Evolutionary conservation across 139 green algal genomes (phyloP).

Genomic region (Deuterostichococcus epilithicus): DNA sequence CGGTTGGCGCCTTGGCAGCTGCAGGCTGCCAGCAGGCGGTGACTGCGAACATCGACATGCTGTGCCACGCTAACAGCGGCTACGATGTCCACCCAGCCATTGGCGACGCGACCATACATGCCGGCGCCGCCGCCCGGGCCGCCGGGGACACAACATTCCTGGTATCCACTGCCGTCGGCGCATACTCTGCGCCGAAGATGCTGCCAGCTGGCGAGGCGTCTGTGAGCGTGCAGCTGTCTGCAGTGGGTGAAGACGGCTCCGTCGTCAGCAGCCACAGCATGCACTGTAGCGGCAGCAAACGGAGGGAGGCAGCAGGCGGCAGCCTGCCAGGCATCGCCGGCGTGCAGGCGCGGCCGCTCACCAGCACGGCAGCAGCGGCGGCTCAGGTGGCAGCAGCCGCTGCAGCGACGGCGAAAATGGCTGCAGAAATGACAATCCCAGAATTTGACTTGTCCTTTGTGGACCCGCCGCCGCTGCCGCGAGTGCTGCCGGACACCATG

Average conservation of each 20-base stretch:
- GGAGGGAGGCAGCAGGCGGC: too few species aligned
- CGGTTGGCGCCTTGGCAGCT: neutral
- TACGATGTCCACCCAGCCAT: conserved; percentile 20
- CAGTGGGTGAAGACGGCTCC: neutral
- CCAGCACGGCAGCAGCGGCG: neutral
- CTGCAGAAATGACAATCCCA: neutral
- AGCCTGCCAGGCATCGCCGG: neutral
- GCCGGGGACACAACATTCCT: neutral
- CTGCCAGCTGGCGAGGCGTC: neutral
- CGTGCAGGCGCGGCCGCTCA: neutral
- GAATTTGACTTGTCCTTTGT: neutral
- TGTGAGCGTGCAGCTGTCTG: neutral
- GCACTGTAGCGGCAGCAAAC: neutral
- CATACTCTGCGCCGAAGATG: neutral
- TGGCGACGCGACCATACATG: conserved; percentile 15
- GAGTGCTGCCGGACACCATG: neutral
- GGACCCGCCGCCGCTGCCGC: neutral
- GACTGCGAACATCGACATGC: neutral
- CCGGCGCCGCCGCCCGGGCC: neutral
- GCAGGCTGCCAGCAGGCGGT: neutral
- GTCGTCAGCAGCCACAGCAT: conserved; percentile 12
- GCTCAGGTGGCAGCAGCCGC: neutral
- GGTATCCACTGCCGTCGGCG: neutral
- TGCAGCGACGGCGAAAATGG: neutral
- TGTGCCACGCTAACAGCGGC: neutral